Evolutionary conservation across 345 rosid genomes (phyloP), one percentile per base, ranked within the genome.

Genomic region (Eucalyptus cloeziana): DNA sequence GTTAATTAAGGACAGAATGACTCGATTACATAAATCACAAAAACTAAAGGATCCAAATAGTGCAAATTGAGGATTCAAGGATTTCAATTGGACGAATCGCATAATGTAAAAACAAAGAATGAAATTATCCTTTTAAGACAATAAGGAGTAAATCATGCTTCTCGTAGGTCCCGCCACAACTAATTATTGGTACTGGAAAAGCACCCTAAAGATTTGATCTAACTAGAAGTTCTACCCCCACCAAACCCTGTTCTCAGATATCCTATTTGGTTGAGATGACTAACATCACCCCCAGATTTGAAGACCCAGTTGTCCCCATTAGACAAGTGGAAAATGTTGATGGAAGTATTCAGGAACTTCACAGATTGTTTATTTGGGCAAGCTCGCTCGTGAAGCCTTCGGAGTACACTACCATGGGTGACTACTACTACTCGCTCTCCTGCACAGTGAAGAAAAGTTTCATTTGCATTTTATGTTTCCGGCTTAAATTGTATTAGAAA

Each of bases 201-300:
- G 58, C 58, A 52, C 24, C 58, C 58, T 52, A 52, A 0, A 52
- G 58, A 52, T 52, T 52, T 33, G 62, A 89, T 71, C 91, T 94
- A 95, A 89, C 94, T 96, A 87, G 97, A 96, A 89, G 94, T 94
- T 94, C 90, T 90, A 89, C 95, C 96, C 71, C 98, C 97, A 49
- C 98, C 98, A 91, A 96, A 95, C 79, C 96, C 98, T 30, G 96
- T 92, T 50, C 90, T 86, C 69, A 94, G 90, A 86, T 91, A 93
- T 56, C 89, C 93, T 44, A 94, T 91, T 91, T 89, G 92, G 64
- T 92, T 96, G 10, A 86, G 87, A 86, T 86, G 87, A n/a, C 87
- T 86, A 52, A 86, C 58, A 58, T 50, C 87, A 24, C 96, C 96
- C 94, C 94, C 92, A 17, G 93, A 88, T 91, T 93, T 92, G 87